A percentile compares a stretch with the other conserved stretches of the same genome.
phyloP scores from a whole-genome alignment of 169 alveolate species.

The Haemoproteus tartakovskyi region DNA sequence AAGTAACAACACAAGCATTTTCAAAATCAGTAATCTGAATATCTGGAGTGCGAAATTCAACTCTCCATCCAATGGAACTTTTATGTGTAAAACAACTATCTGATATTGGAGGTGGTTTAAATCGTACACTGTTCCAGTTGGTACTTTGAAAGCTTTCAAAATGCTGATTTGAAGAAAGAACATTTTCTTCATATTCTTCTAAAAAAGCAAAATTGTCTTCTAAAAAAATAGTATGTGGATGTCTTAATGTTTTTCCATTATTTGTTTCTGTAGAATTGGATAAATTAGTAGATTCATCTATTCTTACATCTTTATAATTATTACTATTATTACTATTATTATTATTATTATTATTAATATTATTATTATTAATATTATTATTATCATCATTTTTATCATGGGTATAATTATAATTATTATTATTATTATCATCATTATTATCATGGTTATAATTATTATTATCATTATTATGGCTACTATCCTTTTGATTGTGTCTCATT shows the following conservation, averaged over 20 bases:
- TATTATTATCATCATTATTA: not conserved
- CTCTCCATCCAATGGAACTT: conserved; percentile 86
- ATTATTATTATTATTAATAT: not conserved
- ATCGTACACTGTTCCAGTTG: conserved; percentile 96
- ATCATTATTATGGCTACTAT: conserved; percentile 11
- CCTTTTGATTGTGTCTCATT: conserved; percentile 15
- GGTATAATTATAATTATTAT: not conserved
- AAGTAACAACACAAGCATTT: conserved; percentile 85
- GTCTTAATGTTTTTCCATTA: no score
- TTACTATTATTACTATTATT: no score
- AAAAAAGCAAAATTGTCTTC: conserved; percentile 30
- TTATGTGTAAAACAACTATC: conserved; percentile 39
- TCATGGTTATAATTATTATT: no score
- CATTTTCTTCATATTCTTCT: conserved; percentile 62
- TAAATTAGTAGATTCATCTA: no score
- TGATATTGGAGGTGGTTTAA: conserved; percentile 92
- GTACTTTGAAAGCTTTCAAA: conserved; percentile 93
- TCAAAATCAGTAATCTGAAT: conserved; percentile 93
- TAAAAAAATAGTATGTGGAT: conserved; percentile 12
- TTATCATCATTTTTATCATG: not conserved
- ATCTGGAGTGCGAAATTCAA: conserved; percentile 94
- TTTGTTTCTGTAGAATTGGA: no score
- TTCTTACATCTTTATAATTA: no score
- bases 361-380: not conserved
- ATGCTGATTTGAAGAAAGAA: conserved; percentile 72